These are phyloP conservation scores for Rutstroemia sp. DNA, from an alignment of 2,329 filamentous ascomycete species.

Conservation along the genomic window DNA sequence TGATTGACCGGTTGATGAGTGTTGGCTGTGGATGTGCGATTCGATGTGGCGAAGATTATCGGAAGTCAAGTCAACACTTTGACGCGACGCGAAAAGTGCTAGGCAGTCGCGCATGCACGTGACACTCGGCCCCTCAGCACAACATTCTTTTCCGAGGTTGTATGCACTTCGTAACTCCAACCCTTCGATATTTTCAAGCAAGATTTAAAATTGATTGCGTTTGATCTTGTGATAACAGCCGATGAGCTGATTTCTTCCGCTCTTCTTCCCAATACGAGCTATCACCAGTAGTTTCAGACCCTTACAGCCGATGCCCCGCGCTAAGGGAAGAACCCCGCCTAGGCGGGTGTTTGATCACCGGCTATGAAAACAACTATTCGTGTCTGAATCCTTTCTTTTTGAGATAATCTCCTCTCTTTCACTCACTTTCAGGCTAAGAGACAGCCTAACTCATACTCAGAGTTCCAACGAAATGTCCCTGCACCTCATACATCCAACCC, in stretches of 20 bases:
- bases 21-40: background rate
- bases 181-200: background rate
- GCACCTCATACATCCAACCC: background rate
- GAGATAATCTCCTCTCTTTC: too few relatives aligned
- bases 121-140: background rate
- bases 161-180: background rate
- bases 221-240: too few relatives aligned
- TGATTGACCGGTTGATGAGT: too few relatives aligned
- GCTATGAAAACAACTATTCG: too few relatives aligned
- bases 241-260: too few relatives aligned
- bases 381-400: too few relatives aligned
- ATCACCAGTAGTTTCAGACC: background rate
- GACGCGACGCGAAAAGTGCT: background rate
- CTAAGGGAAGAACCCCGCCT: background rate
- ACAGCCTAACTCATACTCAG: too few relatives aligned
- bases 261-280: too few relatives aligned
- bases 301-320: constrained; percentile 9
- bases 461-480: too few relatives aligned
- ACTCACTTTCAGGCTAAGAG: too few relatives aligned
- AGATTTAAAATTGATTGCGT: too few relatives aligned
- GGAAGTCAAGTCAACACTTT: background rate
- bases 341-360: background rate
- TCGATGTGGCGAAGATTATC: constrained; percentile 1
- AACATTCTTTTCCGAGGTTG: background rate
- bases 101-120: background rate